Conservation (phyloP, 2,329 filamentous ascomycete genomes). For the Emydomyces testavorans region DNA sequence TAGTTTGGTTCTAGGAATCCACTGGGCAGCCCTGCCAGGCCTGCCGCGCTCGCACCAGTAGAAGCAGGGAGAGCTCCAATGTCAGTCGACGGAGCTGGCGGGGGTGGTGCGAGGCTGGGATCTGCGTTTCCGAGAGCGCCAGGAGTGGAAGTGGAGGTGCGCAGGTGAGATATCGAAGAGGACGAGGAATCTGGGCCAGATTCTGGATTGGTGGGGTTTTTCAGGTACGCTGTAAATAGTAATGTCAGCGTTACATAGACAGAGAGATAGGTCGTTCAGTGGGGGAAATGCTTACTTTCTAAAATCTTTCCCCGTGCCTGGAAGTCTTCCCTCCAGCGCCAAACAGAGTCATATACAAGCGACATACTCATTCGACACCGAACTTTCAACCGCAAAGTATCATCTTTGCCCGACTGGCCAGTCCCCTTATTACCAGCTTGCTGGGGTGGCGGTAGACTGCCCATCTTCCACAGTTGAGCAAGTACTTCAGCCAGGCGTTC, state of each 20-base stretch:
- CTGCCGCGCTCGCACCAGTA: conserved; percentile 17
- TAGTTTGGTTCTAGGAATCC: conserved; percentile 58
- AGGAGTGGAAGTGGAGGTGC: conserved; percentile 28
- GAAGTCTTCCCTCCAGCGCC: conserved; percentile 55
- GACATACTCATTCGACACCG: conserved; percentile 57
- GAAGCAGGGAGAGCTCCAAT: conserved; percentile 20
- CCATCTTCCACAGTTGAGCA: conserved; percentile 52
- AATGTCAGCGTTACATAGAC: conserved; percentile 25
- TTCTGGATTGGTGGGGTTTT: conserved; percentile 77
- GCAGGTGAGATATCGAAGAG: conserved; percentile 43
- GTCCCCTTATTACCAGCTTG: conserved; percentile 12
- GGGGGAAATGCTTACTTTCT: conserved; percentile 47
- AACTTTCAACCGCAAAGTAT: conserved; percentile 50
- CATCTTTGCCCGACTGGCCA: conserved; percentile 28
- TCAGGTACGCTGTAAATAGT: conserved; percentile 48
- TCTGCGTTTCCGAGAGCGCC: conserved; percentile 24
- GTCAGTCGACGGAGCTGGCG: conserved; percentile 25
- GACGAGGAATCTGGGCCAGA: conserved; percentile 62
- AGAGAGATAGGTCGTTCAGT: no score
- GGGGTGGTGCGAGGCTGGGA: conserved; percentile 35
- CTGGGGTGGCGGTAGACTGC: conserved; percentile 23
- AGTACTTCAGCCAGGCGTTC: conserved; percentile 54
- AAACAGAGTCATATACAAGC: conserved; percentile 55
- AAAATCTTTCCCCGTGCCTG: conserved; percentile 60
- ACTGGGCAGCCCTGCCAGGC: conserved; percentile 25